phyloP scores from a whole-genome alignment of 768 basidiomycete genomes.

The Amanita inopinata region DNA sequence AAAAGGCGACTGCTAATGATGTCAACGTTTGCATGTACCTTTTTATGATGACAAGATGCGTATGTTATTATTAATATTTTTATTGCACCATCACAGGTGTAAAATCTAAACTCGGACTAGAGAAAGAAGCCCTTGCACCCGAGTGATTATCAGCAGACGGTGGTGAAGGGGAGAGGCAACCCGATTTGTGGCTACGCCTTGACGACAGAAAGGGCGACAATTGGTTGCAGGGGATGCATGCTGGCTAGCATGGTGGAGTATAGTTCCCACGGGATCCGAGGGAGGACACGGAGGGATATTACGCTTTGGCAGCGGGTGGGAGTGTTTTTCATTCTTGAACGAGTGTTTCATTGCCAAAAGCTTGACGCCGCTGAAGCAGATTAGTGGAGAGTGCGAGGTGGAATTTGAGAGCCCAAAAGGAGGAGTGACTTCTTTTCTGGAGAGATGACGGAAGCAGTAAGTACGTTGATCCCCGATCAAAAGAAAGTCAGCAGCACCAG shows the following conservation, averaged over 20 bases:
- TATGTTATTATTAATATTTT: too few species aligned
- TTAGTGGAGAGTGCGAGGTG: constrained; percentile 23
- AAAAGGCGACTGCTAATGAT: too few species aligned
- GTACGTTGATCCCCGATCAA: constrained; percentile 57
- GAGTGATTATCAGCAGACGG: too few species aligned
- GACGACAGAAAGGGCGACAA: constrained; percentile 10
- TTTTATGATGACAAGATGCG: too few species aligned
- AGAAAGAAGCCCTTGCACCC: too few species aligned
- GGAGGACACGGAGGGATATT: constrained; percentile 14
- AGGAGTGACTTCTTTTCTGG: constrained; percentile 16
- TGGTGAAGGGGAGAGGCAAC: too few species aligned
- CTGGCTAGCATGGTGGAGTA: constrained; percentile 6
- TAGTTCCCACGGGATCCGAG: constrained; percentile 15
- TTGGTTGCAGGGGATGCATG: constrained; percentile 12
- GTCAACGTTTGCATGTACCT: too few species aligned
- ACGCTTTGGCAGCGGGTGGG: too few species aligned
- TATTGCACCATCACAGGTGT: too few species aligned
- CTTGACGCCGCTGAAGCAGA: constrained; percentile 26
- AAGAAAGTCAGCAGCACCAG: constrained; percentile 27
- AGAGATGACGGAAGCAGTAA: constrained; percentile 26
- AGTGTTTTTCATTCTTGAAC: constrained; percentile 7
- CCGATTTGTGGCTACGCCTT: too few species aligned
- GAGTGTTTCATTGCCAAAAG: constrained; percentile 1
- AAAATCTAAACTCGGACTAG: too few species aligned
- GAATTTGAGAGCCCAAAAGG: constrained; percentile 12